A percentile compares a stretch with the other conserved stretches of the same genome.
Conservation (phyloP, 495 filamentous ascomycete genomes). For the Penicillium cinerascens region DNA sequence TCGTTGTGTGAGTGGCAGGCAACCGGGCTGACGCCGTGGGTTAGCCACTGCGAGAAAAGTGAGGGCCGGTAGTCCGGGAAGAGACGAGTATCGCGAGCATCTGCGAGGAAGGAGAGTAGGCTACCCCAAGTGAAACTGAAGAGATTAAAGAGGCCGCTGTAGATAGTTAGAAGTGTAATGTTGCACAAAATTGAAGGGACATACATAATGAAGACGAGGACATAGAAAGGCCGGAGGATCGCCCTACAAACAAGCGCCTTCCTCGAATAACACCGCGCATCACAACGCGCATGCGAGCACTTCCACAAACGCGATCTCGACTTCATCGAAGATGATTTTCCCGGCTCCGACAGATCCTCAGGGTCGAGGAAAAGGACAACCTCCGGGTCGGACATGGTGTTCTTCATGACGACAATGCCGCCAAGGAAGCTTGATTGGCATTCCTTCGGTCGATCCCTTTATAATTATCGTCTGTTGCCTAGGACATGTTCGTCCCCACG, state of each 20-base stretch:
- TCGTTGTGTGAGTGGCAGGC: constrained; percentile 66
- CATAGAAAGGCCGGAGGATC: constrained; percentile 3
- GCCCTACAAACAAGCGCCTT: neutral
- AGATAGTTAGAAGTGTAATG: neutral
- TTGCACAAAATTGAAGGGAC: neutral
- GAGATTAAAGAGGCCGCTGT: constrained; percentile 11
- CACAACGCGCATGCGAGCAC: constrained; percentile 7
- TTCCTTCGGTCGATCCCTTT: neutral
- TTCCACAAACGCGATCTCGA: neutral
- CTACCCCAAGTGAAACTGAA: neutral
- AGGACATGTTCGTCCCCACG: neutral
- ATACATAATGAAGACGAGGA: constrained; percentile 7
- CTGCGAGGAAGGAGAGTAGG: neutral
- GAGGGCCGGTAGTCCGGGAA: constrained; percentile 16
- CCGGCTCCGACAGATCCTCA: neutral
- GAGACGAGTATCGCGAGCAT: constrained; percentile 35
- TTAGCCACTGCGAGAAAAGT: constrained; percentile 11
- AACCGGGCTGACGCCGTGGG: constrained; percentile 12
- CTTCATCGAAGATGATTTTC: neutral
- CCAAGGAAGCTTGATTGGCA: constrained; percentile 5
- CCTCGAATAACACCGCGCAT: neutral
- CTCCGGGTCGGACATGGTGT: neutral
- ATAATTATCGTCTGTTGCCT: neutral
- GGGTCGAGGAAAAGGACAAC: neutral
- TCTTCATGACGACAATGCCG: neutral